phyloP scores from a whole-genome alignment of 345 rosid genomes.

The Brassica cretica region DNA sequence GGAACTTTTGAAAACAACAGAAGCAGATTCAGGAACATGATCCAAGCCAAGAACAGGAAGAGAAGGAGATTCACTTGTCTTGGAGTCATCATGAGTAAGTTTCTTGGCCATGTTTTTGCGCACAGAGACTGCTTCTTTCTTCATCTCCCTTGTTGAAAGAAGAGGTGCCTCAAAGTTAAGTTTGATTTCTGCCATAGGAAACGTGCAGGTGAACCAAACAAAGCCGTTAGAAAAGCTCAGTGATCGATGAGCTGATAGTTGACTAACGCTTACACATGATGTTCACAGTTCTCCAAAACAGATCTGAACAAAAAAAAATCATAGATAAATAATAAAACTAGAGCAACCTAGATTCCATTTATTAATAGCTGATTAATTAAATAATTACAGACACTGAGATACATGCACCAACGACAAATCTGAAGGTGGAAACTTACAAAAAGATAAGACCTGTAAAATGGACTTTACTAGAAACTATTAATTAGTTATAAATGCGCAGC shows the following conservation, averaged over 20 bases:
- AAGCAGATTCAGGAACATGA: slow-evolving; percentile 63
- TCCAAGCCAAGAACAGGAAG: slow-evolving; percentile 45
- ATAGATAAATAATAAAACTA: not conserved
- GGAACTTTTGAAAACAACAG: slow-evolving; percentile 68
- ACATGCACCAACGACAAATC: slow-evolving; percentile 32
- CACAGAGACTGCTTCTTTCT: slow-evolving; percentile 41
- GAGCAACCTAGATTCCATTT: slow-evolving; percentile 34
- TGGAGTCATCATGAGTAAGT: slow-evolving; percentile 25
- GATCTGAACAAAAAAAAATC: slow-evolving; percentile 30
- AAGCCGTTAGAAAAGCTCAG: slow-evolving; percentile 27
- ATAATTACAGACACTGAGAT: slow-evolving; percentile 28
- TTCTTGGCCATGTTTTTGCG: slow-evolving; percentile 37
- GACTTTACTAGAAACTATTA: slow-evolving; percentile 9
- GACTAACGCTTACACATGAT: not conserved
- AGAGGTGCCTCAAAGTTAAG: slow-evolving; percentile 74
- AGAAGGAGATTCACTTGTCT: slow-evolving; percentile 35
- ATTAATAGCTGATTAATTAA: slow-evolving; percentile 8
- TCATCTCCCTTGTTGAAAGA: slow-evolving; percentile 65
- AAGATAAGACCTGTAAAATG: slow-evolving; percentile 12
- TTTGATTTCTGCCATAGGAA: slow-evolving; percentile 60
- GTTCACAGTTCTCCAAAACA: slow-evolving; percentile 37
- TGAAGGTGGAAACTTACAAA: slow-evolving; percentile 28
- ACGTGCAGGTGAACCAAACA: slow-evolving; percentile 12
- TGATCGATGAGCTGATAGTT: slow-evolving; percentile 9
- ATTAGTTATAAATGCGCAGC: not conserved